These are phyloP conservation scores for Trichophyton simii DNA, from an alignment of 2,329 filamentous ascomycete species.

Conservation along the genomic window DNA sequence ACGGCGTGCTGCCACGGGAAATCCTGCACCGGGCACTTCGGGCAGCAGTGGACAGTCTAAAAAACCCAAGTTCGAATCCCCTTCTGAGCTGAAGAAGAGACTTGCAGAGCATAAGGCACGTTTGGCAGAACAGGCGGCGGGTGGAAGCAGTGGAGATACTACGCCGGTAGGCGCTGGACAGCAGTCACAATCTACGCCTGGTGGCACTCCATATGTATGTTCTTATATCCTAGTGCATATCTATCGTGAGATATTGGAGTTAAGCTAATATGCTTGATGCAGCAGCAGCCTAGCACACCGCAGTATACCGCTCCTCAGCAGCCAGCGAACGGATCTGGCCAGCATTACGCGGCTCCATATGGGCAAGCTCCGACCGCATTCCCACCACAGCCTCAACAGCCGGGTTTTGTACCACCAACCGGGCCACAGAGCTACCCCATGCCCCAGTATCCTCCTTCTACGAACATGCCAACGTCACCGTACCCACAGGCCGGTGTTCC, in stretches of 20 bases:
- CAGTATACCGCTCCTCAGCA: constrained; percentile 33
- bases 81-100: constrained; percentile 67
- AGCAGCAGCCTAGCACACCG: constrained; percentile 30
- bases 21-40: constrained; percentile 56
- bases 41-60: constrained; percentile 36
- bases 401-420: constrained; percentile 24
- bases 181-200: constrained; percentile 34
- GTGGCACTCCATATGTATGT: constrained; percentile 45
- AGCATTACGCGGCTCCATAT: constrained; percentile 31
- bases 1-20: constrained; percentile 68
- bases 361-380: constrained; percentile 26
- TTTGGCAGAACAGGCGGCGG: constrained; percentile 46
- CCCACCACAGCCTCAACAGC: constrained; percentile 11
- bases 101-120: constrained; percentile 64
- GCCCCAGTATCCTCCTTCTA: constrained; percentile 23
- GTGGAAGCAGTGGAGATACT: constrained; percentile 42
- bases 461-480: constrained; percentile 23
- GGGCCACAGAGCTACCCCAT: constrained; percentile 23
- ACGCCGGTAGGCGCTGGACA: constrained; percentile 40
- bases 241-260: constrained; percentile 7
- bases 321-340: constrained; percentile 34
- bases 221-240: constrained; percentile 1
- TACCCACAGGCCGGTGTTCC: constrained; percentile 17
- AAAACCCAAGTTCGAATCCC: constrained; percentile 58
- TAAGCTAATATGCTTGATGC: background rate